Conservation (phyloP, 2,329 filamentous ascomycete species). For the Trichoderma afroharzianum region DNA sequence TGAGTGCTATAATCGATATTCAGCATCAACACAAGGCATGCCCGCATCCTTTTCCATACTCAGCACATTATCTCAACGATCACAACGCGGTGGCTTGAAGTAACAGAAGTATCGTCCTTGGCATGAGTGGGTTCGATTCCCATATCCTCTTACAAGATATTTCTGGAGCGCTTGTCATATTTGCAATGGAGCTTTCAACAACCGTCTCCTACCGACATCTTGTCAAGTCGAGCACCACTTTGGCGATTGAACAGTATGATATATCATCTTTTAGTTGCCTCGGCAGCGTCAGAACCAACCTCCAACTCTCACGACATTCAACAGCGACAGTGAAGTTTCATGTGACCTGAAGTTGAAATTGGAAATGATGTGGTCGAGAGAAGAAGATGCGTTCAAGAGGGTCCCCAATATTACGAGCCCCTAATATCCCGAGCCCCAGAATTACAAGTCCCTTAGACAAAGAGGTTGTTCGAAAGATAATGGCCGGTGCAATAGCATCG, state of each 20-base stretch:
- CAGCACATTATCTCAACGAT: not conserved
- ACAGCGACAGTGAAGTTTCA: constrained; percentile 49
- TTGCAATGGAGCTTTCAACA: constrained; percentile 16
- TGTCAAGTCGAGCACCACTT: not conserved
- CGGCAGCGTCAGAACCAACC: not conserved
- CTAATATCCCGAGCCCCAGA: constrained; percentile 36
- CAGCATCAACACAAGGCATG: not conserved
- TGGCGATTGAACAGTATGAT: not conserved
- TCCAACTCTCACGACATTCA: constrained; percentile 57
- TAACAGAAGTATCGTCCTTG: not conserved
- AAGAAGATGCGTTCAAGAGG: constrained; percentile 55
- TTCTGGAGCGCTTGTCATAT: not conserved
- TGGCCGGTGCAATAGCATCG: constrained; percentile 72
- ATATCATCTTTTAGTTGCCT: not conserved
- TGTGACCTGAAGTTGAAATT: constrained; percentile 39
- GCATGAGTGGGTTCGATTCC: not conserved
- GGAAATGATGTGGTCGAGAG: constrained; percentile 53
- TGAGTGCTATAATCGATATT: not conserved
- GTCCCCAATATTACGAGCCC: constrained; percentile 31
- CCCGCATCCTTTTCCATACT: not conserved
- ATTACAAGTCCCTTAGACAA: constrained; percentile 42
- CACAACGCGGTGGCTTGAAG: not conserved
- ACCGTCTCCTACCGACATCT: constrained; percentile 32
- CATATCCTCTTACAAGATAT: not conserved
- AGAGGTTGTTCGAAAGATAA: constrained; percentile 57